Evolutionary conservation across 176 grass and related monocot genomes (phyloP).

Genomic region (Luzula sylvatica): DNA sequence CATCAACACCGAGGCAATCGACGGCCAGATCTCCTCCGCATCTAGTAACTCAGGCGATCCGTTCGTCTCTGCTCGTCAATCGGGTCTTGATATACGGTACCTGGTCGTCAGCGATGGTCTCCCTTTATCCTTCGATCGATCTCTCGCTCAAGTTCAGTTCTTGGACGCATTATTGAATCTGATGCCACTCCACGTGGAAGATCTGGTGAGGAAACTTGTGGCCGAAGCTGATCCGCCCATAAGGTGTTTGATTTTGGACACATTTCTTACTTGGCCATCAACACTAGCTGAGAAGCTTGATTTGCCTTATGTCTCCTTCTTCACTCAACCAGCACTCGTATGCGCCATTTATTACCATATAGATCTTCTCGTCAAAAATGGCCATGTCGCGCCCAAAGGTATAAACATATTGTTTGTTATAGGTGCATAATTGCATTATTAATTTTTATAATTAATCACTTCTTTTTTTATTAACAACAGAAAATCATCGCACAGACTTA

Average conservation of each 20-base stretch:
- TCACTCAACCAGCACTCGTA: conserved; percentile 44
- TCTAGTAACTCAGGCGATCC: conserved; percentile 14
- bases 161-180: conserved; percentile 35
- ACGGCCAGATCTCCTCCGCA: conserved; percentile 14
- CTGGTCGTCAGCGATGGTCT: conserved; percentile 39
- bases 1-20: conserved; percentile 38
- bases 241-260: conserved; percentile 37
- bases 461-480: no score
- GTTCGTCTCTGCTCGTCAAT: conserved; percentile 9
- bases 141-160: conserved; percentile 37
- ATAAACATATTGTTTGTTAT: no score
- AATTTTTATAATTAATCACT: not conserved
- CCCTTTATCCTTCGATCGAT: conserved; percentile 29
- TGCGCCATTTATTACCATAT: conserved; percentile 39
- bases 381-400: conserved; percentile 39
- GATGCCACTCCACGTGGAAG: conserved; percentile 38
- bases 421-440: no score
- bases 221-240: conserved; percentile 3
- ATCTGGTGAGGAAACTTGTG: conserved; percentile 34
- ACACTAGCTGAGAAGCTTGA: conserved; percentile 27
- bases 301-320: conserved; percentile 41
- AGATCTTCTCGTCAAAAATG: conserved; percentile 30
- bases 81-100: conserved; percentile 33
- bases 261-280: conserved; percentile 50
- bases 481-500: conserved; percentile 41